Evolutionary conservation across 106 monocot genomes (phyloP).

Genomic region (Alisma plantagoaquatica): DNA sequence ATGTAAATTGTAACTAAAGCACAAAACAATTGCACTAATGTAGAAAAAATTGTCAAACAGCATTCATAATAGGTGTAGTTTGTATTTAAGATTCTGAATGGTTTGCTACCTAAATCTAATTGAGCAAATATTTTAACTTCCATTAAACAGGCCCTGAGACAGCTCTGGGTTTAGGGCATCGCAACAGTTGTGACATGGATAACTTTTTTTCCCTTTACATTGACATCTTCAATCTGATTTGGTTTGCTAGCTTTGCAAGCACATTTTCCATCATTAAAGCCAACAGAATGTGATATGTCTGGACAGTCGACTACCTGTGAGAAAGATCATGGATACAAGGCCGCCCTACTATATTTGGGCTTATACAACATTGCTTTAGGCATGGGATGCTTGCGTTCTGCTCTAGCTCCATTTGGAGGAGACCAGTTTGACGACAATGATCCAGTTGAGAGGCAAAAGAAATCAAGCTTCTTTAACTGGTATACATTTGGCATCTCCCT

Average conservation of each 20-base stretch:
- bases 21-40: no score
- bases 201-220: no score
- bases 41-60: no score
- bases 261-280: conserved; percentile 36
- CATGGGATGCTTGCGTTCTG: conserved; percentile 39
- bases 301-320: conserved; percentile 19
- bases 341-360: conserved; percentile 27
- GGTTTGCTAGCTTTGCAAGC: conserved; percentile 70
- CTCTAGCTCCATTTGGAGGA: conserved; percentile 42
- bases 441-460: conserved; percentile 21
- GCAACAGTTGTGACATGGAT: no score
- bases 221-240: no score
- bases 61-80: no score
- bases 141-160: no score
- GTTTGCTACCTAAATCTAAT: no score
- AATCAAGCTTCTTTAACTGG: conserved; percentile 70
- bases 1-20: no score
- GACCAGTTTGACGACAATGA: conserved; percentile 52
- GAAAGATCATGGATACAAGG: conserved; percentile 28
- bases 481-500: conserved; percentile 46
- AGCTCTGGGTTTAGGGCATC: no score
- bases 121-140: no score
- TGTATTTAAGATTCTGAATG: no score
- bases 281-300: conserved; percentile 30
- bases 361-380: conserved; percentile 38